Percentiles rank a stretch among this genome's conserved stretches.
phyloP scores from a whole-genome alignment of 2,329 filamentous ascomycete genomes.

The Trichophyton simii region DNA sequence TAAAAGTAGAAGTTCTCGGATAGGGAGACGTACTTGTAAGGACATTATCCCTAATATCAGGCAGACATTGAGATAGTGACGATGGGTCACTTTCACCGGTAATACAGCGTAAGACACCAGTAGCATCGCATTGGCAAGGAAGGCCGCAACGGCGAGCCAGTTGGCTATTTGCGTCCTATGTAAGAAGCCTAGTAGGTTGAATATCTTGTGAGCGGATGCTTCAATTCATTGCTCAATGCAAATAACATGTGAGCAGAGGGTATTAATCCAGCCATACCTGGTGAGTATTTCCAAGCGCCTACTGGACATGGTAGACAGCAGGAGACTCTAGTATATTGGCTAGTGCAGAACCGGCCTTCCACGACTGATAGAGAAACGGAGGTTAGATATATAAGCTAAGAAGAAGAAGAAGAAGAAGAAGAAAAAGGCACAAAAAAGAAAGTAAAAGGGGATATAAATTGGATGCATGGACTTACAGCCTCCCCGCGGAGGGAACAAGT shows the following conservation, averaged over 20 bases:
- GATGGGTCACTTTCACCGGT: conserved; percentile 76
- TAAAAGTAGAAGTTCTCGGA: background rate
- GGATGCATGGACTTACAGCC: conserved; percentile 44
- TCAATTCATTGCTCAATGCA: background rate
- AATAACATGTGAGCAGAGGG: conserved; percentile 4
- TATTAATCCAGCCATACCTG: conserved; percentile 29
- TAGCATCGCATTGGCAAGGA: conserved; percentile 61
- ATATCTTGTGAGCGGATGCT: background rate
- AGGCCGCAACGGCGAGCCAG: conserved; percentile 66
- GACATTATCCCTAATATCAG: conserved; percentile 62
- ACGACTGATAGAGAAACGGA: conserved; percentile 36
- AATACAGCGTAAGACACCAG: conserved; percentile 67
- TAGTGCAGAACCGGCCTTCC: conserved; percentile 48
- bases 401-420: background rate
- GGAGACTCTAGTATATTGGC: conserved; percentile 30
- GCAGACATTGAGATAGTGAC: conserved; percentile 87
- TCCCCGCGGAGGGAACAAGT: conserved; percentile 45
- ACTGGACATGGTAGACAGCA: conserved; percentile 90
- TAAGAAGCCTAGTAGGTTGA: conserved; percentile 33
- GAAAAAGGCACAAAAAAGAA: background rate
- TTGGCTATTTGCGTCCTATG: conserved; percentile 55
- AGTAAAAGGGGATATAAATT: conserved; percentile 18
- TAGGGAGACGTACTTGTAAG: conserved; percentile 55
- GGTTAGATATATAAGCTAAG: too few relatives aligned
- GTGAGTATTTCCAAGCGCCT: conserved; percentile 59